Evolutionary conservation across 441 rosid genomes (phyloP), one percentile per base, ranked within the genome.

Genomic region (Mallotus repandus): DNA sequence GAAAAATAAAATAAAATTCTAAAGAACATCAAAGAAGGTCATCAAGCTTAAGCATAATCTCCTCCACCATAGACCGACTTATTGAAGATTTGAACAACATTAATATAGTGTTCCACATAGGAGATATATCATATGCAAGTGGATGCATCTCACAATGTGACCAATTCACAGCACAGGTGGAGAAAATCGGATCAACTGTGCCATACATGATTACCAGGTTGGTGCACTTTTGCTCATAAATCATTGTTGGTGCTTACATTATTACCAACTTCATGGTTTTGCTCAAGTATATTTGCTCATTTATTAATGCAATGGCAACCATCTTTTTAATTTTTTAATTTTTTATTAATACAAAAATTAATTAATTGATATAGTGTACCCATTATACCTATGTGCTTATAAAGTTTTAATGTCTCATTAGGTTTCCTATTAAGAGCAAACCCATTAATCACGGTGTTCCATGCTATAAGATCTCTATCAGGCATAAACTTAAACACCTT

Each of bases 61-160:
- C n/a, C n/a, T n/a, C n/a, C 76, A 95, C 99, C 38, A 91, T 96
- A 8, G 96, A 93, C 78, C 94, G 89, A 77, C 85, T 95, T 77
- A 82, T 90, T 67, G 88, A 77, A 70, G 99, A 93, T 80, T 76
- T 91, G 74, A 73, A 67, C 71, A 76, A 91, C 85, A 74, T 82
- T 67, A 93, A n/a, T n/a, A n/a, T n/a, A n/a, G n/a, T n/a, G n/a
- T n/a, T n/a, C n/a, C n/a, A n/a, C n/a, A n/a, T n/a, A 93, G 98
- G 99, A 76, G 99, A 95, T 68, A 63, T 95, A 56, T 67, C 91
- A 5, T 93, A 95, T 79, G 60, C 99, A 35, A 95, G 93, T 76
- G 99, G 99, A 41, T 95, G 91, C 74, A 50, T 95, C 77, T 92
- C 99, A 8, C 96, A 95, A 75, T 95, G 99, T 98, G 99, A 95